A percentile compares a stretch with the other conserved stretches of the same genome.
These are phyloP conservation scores for Funneliformis caledonium DNA, from an alignment of 371 early-diverging fungal genomes.

Conservation along the genomic window DNA sequence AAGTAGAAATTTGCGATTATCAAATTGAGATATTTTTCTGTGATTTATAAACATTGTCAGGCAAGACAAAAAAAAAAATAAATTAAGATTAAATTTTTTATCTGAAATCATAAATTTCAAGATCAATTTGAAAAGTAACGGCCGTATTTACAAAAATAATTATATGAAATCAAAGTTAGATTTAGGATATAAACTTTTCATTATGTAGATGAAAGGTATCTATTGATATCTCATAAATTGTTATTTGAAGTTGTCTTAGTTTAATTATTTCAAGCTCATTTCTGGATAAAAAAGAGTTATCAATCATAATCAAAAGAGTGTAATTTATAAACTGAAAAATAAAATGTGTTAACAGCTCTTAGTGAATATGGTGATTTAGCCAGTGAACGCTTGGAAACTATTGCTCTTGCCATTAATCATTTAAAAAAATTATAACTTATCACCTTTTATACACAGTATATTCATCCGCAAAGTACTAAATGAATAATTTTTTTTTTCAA, in stretches of 20 bases:
- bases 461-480: too few species aligned
- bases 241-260: neutral
- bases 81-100: neutral
- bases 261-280: neutral
- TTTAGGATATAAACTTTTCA: neutral
- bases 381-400: too few species aligned
- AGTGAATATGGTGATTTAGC: too few species aligned
- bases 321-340: too few species aligned
- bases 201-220: neutral
- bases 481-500: too few species aligned
- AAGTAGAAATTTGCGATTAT: conserved; percentile 18
- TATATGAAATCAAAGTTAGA: neutral
- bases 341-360: too few species aligned
- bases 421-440: too few species aligned
- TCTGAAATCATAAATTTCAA: neutral
- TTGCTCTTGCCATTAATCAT: too few species aligned
- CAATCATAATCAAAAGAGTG: too few species aligned
- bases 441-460: too few species aligned
- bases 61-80: neutral
- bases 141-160: neutral
- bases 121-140: neutral
- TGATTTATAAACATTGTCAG: neutral
- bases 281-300: neutral
- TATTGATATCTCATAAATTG: neutral
- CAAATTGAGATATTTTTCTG: conserved; percentile 35